Base-by-base conservation (phyloP, 345 rosid species). In the Bruguiera gymnorhiza region DNA sequence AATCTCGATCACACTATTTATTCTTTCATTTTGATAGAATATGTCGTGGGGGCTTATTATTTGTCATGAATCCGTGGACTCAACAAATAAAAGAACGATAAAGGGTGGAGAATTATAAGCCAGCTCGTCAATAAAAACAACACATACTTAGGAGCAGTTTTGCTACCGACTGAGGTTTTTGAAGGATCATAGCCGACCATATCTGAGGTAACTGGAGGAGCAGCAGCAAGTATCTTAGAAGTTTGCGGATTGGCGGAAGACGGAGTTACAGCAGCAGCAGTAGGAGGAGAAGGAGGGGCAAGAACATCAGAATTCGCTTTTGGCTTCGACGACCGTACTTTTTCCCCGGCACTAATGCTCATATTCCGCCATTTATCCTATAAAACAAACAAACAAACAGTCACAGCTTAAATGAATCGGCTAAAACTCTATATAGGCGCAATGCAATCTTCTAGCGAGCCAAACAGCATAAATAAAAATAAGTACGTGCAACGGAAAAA, bases 331-430 rank as follows among this genome's bases (percentile, higher is more conserved):
- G 85, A 67, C 63, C 89, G 78, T 60, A 86, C 67, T 83, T 84
- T 94, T 53, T 91, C 89, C 73, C 84, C 80, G n/a, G 80, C 79
- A 75, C 87, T 79, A 53, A 87, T 95, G 66, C 79, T 79, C 95
- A 91, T 74, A 78, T 94, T 90, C 74, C 97, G 81, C 99, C 97
- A 95, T 72, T 95, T 95, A 72, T 95, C 99, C 99, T 95, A 53
- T 6, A 5, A 27, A 69, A 70, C 60, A 71, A 13, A 46, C 30
- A 43, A 9, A 2, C 29, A 57, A 13, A 70, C 37, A 57, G 10
- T 16, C 50, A 65, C 23, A 8, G 8, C 43, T 37, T 37, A 37
- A 37, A 37, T 2, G 48, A 37, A 37, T 37, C 43, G 11, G 43
- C 43, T 37, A 37, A 37, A 37, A 37, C 43, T 37, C 10, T 9